phyloP scores from a whole-genome alignment of 441 rosid species.

The Adansonia grandidieri region DNA sequence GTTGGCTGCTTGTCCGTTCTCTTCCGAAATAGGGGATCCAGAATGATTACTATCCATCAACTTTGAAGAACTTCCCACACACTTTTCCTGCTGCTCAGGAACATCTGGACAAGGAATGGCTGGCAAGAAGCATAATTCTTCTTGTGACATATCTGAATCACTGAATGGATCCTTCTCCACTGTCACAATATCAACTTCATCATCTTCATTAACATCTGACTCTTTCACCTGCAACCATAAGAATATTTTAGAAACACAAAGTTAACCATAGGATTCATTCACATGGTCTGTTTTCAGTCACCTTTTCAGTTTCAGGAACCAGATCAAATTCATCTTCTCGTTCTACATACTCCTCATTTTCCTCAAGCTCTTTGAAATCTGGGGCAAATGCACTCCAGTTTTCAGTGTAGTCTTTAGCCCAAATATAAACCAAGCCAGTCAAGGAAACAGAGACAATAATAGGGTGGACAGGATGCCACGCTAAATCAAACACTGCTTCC shows the following conservation, averaged over 20 bases:
- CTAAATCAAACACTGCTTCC: conserved; percentile 92
- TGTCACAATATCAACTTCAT: conserved; percentile 86
- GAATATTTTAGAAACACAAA: conserved; percentile 31
- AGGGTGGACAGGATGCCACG: conserved; percentile 99
- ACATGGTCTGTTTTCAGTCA: conserved; percentile 32
- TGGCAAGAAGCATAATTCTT: conserved; percentile 91
- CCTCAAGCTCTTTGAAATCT: conserved; percentile 97
- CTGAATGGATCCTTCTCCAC: conserved; percentile 85
- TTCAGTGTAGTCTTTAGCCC: conserved; percentile 98
- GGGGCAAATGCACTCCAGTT: conserved; percentile 99
- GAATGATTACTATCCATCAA: conserved; percentile 65
- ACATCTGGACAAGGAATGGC: conserved; percentile 83
- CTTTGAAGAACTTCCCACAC: conserved; percentile 65
- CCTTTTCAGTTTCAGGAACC: conserved; percentile 93
- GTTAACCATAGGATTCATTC: conserved; percentile 22
- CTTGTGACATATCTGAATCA: conserved; percentile 95
- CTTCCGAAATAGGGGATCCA: conserved; percentile 82
- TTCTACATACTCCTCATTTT: conserved; percentile 96
- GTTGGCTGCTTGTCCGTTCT: conserved; percentile 65
- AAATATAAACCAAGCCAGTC: conserved; percentile 88
- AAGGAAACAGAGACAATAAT: conserved; percentile 89
- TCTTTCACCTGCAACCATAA: conserved; percentile 70
- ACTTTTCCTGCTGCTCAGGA: conserved; percentile 69
- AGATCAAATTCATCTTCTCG: conserved; percentile 95
- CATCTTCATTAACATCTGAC: conserved; percentile 81